These are phyloP conservation scores for Senna tora DNA, from an alignment of 306 rosid species.

Conservation along the genomic window DNA sequence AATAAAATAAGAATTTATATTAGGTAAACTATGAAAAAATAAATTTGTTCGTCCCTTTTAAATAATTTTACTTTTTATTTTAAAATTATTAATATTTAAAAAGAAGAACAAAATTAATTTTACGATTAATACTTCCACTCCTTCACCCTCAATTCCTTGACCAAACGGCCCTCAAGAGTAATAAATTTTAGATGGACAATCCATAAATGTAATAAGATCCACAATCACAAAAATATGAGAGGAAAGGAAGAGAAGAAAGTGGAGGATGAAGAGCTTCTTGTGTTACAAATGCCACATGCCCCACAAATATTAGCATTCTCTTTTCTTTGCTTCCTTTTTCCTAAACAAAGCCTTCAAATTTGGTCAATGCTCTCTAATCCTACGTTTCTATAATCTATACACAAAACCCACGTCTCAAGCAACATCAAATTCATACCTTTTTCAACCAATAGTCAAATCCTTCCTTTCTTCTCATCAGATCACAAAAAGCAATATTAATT, in stretches of 20 bases:
- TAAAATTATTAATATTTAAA: too few species aligned
- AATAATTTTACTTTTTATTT: too few species aligned
- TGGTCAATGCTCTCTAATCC: constrained; percentile 30
- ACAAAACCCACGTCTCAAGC: background rate
- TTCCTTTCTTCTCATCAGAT: constrained; percentile 5
- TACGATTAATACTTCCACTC: too few species aligned
- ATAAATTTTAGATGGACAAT: too few species aligned
- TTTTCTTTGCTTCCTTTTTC: constrained; percentile 17
- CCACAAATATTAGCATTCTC: constrained; percentile 32
- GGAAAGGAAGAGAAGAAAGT: constrained; percentile 56
- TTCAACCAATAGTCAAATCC: constrained; percentile 8
- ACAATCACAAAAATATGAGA: background rate
- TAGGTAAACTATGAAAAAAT: too few species aligned
- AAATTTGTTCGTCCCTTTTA: too few species aligned
- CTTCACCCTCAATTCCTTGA: too few species aligned
- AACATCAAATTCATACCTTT: background rate
- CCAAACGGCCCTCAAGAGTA: too few species aligned
- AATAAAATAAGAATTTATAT: too few species aligned
- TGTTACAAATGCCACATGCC: constrained; percentile 48
- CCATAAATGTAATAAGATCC: constrained; percentile 29
- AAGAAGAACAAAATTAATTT: too few species aligned
- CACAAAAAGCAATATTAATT: too few species aligned
- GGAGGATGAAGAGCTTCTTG: constrained; percentile 47
- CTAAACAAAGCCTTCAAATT: constrained; percentile 47
- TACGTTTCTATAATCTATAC: too few species aligned